Conservation (phyloP, 2,329 filamentous ascomycete genomes). For the Fusarium sp. region DNA sequence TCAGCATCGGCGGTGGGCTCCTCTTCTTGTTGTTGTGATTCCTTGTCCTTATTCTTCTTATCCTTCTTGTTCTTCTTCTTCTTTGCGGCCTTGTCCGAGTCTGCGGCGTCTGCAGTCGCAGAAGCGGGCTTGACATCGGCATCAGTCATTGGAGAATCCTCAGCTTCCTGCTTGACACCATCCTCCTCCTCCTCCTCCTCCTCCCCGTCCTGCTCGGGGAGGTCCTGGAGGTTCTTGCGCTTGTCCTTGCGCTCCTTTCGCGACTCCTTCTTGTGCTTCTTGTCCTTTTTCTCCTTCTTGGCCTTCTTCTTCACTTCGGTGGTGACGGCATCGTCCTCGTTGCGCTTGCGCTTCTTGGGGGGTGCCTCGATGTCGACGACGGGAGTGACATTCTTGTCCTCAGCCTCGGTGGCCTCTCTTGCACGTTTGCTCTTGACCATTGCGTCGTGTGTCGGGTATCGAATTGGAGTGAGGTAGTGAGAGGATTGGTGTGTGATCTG, state of each 20-base stretch:
- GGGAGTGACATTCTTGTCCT: slow-evolving; percentile 40
- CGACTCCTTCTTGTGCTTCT: slow-evolving; percentile 47
- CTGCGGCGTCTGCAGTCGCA: slow-evolving; percentile 30
- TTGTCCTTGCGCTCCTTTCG: slow-evolving; percentile 54
- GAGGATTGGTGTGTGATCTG: background rate
- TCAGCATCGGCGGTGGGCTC: slow-evolving; percentile 32
- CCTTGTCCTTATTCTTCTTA: slow-evolving; percentile 43
- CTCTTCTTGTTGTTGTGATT: slow-evolving; percentile 19
- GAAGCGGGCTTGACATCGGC: slow-evolving; percentile 35
- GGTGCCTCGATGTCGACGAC: slow-evolving; percentile 38
- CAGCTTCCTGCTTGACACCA: slow-evolving; percentile 18
- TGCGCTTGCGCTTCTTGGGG: slow-evolving; percentile 51
- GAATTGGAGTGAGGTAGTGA: background rate
- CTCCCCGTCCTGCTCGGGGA: slow-evolving; percentile 47
- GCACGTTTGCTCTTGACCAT: slow-evolving; percentile 53
- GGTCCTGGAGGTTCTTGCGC: slow-evolving; percentile 50
- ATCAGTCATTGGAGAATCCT: slow-evolving; percentile 40
- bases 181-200: slow-evolving; percentile 21
- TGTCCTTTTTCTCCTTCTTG: slow-evolving; percentile 50
- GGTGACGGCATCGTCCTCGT: slow-evolving; percentile 41
- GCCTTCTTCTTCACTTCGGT: slow-evolving; percentile 46
- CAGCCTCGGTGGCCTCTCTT: slow-evolving; percentile 45
- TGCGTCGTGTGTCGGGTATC: background rate
- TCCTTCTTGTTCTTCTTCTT: slow-evolving; percentile 45
- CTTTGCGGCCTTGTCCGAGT: slow-evolving; percentile 39